These are phyloP conservation scores for Hypomontagnella monticulosa DNA, from an alignment of 495 filamentous ascomycete genomes.

Conservation along the genomic window DNA sequence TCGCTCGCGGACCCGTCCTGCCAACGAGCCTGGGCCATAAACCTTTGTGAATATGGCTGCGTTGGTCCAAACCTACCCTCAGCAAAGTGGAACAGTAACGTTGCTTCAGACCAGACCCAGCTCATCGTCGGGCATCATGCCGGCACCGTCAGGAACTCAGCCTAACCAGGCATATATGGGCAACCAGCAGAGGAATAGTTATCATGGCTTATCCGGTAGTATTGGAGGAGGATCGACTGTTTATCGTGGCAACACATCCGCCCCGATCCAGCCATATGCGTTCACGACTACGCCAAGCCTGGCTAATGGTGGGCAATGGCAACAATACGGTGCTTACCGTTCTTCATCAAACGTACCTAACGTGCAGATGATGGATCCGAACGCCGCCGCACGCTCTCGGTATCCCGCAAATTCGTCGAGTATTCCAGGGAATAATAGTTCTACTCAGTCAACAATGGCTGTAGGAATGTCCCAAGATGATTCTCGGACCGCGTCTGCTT, in stretches of 20 bases:
- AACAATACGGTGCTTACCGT: conserved; percentile 74
- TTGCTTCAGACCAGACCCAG: conserved; percentile 82
- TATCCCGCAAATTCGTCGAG: conserved; percentile 69
- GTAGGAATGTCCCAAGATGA: conserved; percentile 36
- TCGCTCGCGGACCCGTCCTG: conserved; percentile 27
- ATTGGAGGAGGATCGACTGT: conserved; percentile 60
- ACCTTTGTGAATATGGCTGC: conserved; percentile 78
- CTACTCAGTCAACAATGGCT: conserved; percentile 11
- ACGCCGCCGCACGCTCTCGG: conserved; percentile 59
- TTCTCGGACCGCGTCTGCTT: conserved; percentile 36
- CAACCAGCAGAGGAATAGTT: conserved; percentile 71
- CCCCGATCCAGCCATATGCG: conserved; percentile 83
- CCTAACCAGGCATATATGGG: conserved; percentile 63
- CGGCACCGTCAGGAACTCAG: conserved; percentile 61
- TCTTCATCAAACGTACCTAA: conserved; percentile 69
- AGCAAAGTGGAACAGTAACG: conserved; percentile 80
- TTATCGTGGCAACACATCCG: conserved; percentile 76
- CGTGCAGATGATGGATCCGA: conserved; percentile 59
- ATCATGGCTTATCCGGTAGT: conserved; percentile 63
- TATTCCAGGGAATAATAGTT: conserved; percentile 9
- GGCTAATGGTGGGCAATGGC: conserved; percentile 66
- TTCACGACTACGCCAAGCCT: conserved; percentile 81
- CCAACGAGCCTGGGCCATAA: conserved; percentile 19
- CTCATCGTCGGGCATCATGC: conserved; percentile 74
- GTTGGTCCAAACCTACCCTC: conserved; percentile 88